phyloP scores from a whole-genome alignment of 202 grass and related monocot genomes.

The Digitaria exilis region DNA sequence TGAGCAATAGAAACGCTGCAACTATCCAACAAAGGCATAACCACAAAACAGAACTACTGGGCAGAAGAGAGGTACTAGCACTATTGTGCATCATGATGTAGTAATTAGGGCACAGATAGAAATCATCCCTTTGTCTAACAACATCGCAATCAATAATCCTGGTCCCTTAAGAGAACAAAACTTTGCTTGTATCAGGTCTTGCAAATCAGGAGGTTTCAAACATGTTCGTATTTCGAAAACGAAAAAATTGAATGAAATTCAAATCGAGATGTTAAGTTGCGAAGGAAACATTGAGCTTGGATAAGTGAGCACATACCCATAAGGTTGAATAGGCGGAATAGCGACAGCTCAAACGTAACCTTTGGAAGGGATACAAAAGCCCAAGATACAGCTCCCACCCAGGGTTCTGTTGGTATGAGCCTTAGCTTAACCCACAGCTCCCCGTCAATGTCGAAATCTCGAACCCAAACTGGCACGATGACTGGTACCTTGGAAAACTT shows the following conservation, averaged over 20 bases:
- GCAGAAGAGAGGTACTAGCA: constrained; percentile 1
- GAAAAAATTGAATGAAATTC: background rate
- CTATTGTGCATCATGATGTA: background rate
- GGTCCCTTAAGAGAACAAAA: background rate
- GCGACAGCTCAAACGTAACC: constrained; percentile 83
- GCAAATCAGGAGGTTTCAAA: background rate
- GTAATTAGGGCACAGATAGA: background rate
- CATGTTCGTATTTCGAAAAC: background rate
- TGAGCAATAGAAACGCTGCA: background rate
- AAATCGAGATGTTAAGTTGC: background rate
- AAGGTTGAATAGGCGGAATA: constrained; percentile 92
- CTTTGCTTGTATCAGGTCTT: background rate
- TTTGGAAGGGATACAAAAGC: constrained; percentile 98
- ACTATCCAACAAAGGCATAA: background rate
- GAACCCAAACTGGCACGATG: constrained; percentile 85
- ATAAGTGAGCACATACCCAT: constrained; percentile 62
- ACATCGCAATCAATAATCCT: background rate
- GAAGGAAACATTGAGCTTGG: constrained; percentile 1
- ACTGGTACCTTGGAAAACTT: constrained; percentile 78
- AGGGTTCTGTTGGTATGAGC: constrained; percentile 92
- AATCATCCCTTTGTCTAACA: background rate
- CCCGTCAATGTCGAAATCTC: constrained; percentile 96
- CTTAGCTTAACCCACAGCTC: constrained; percentile 94
- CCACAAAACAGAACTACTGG: background rate
- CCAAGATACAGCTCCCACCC: constrained; percentile 96